phyloP scores from a whole-genome alignment of 148 eudicot species.

The Rhododendron molle region DNA sequence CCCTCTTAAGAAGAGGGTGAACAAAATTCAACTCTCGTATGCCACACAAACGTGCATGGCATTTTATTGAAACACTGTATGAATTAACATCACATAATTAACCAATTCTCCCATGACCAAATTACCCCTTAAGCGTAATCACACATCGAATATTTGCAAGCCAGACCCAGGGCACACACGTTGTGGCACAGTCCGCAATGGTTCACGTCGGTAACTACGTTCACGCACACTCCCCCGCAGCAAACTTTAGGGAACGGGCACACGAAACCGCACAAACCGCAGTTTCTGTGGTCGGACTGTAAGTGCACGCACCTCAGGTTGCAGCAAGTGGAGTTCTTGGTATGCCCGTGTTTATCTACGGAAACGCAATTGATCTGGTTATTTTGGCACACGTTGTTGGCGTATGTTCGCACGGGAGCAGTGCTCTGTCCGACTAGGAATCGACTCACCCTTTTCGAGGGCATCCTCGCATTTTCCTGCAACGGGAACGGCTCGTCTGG shows the following conservation, averaged over 20 bases:
- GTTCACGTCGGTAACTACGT: constrained; percentile 40
- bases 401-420: constrained; percentile 33
- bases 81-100: not conserved
- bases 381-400: constrained; percentile 44
- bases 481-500: not conserved
- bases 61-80: not conserved
- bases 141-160: constrained; percentile 61
- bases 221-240: constrained; percentile 60
- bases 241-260: constrained; percentile 43
- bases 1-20: too few relatives aligned
- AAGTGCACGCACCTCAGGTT: constrained; percentile 64
- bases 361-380: constrained; percentile 35
- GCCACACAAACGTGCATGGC: not conserved
- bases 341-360: not conserved
- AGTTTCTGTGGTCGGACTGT: constrained; percentile 28
- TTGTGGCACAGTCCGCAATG: constrained; percentile 62
- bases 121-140: constrained; percentile 48
- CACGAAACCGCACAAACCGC: constrained; percentile 57
- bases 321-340: constrained; percentile 56
- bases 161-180: constrained; percentile 27
- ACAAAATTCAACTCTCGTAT: too few relatives aligned
- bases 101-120: not conserved
- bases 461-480: not conserved
- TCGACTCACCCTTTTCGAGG: constrained; percentile 39
- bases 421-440: constrained; percentile 28